phyloP scores from a whole-genome alignment of 2,329 filamentous ascomycete species.

The Arthrobotrys sinensis region DNA sequence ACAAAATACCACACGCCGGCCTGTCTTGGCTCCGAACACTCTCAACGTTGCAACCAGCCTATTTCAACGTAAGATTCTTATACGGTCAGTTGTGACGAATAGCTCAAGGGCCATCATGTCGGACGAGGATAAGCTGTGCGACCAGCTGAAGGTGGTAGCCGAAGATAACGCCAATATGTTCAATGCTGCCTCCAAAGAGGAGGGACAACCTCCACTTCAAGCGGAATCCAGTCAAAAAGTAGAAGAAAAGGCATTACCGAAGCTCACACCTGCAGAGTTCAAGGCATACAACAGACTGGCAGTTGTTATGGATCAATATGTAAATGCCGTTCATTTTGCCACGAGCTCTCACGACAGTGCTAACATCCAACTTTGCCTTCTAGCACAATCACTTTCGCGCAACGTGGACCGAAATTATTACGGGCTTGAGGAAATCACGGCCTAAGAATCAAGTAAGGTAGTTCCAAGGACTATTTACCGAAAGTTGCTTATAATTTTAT shows the following conservation, averaged over 20 bases:
- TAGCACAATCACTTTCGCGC: conserved; percentile 83
- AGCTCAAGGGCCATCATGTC: conserved; percentile 16
- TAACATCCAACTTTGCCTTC: conserved; percentile 39
- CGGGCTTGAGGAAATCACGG: conserved; percentile 39
- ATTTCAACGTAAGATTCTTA: neutral
- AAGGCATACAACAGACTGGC: conserved; percentile 80
- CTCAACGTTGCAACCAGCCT: neutral
- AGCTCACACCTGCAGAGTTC: conserved; percentile 78
- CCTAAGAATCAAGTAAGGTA: conserved; percentile 52
- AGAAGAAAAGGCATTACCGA: conserved; percentile 69
- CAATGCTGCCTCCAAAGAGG: conserved; percentile 6
- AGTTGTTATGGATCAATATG: conserved; percentile 81
- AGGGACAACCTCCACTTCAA: conserved; percentile 10
- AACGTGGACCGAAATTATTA: conserved; percentile 72
- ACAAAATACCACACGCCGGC: conserved; percentile 37
- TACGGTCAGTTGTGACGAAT: neutral
- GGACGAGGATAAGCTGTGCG: conserved; percentile 31
- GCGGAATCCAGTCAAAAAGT: conserved; percentile 14
- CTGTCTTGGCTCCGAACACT: neutral
- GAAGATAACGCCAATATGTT: conserved; percentile 41
- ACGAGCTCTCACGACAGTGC: conserved; percentile 12
- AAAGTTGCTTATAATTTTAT: conserved; percentile 15
- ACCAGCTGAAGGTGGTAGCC: conserved; percentile 39
- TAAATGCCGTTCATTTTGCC: conserved; percentile 67
- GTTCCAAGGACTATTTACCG: conserved; percentile 17